phyloP scores from a whole-genome alignment of 75 land plant genomes.

The Selaginella moellendorffii region DNA sequence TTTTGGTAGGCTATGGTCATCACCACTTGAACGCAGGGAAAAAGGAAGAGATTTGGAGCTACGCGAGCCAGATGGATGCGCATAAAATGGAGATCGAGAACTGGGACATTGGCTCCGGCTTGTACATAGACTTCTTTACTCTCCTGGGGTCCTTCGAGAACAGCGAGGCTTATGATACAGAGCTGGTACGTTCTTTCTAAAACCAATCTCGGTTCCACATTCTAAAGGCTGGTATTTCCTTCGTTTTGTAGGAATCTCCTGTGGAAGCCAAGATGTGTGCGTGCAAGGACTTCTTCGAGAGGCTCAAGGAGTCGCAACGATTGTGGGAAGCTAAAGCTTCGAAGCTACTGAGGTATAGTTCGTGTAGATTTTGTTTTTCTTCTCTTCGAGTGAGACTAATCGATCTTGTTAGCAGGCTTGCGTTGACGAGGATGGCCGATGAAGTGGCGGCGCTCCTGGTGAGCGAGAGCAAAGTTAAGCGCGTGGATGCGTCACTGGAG shows the following conservation, averaged over 20 bases:
- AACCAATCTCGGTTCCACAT: not conserved
- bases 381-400: no score
- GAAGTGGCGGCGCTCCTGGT: conserved; percentile 47
- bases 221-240: no score
- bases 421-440: conserved; percentile 74
- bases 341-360: conserved; percentile 48
- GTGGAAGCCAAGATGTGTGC: conserved; percentile 39
- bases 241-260: conserved; percentile 43
- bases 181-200: conserved; percentile 38
- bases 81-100: conserved; percentile 74
- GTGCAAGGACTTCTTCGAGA: conserved; percentile 42
- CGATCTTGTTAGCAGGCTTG: conserved; percentile 28
- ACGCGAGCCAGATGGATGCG: conserved; percentile 59
- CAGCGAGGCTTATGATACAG: conserved; percentile 17
- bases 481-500: conserved; percentile 26
- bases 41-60: conserved; percentile 22
- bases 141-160: conserved; percentile 41
- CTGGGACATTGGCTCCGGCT: conserved; percentile 88
- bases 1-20: not conserved
- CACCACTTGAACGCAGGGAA: not conserved
- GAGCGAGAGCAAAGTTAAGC: conserved; percentile 24
- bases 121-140: conserved; percentile 57
- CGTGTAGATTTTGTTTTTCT: no score
- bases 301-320: conserved; percentile 49
- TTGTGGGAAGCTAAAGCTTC: conserved; percentile 60